Conservation (phyloP, 2,329 filamentous ascomycete genomes). For the Exserohilum turcica region DNA sequence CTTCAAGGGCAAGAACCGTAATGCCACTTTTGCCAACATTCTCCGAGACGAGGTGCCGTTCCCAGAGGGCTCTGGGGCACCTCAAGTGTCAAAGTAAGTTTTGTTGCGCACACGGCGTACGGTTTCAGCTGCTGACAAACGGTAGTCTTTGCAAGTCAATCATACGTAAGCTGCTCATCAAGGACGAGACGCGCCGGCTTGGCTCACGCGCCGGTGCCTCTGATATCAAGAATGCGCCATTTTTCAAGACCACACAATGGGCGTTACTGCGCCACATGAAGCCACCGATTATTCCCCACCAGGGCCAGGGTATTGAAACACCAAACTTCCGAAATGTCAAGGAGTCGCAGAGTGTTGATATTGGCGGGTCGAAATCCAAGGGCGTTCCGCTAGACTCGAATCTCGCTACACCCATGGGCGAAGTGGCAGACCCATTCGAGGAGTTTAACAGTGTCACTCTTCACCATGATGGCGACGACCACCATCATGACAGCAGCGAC, state of each 20-base stretch:
- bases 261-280: slow-evolving; percentile 97
- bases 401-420: slow-evolving; percentile 80
- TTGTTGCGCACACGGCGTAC: neutral
- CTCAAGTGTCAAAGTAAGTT: slow-evolving; percentile 89
- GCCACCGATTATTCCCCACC: slow-evolving; percentile 92
- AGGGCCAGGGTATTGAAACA: slow-evolving; percentile 88
- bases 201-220: slow-evolving; percentile 94
- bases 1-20: slow-evolving; percentile 99
- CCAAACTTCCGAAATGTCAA: slow-evolving; percentile 98
- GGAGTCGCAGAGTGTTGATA: slow-evolving; percentile 93
- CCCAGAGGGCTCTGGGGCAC: slow-evolving; percentile 81
- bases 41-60: slow-evolving; percentile 94
- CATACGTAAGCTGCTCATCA: slow-evolving; percentile 95
- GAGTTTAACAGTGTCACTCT: slow-evolving; percentile 98
- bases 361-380: slow-evolving; percentile 63
- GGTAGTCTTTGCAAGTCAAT: slow-evolving; percentile 89
- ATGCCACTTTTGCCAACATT: slow-evolving; percentile 97
- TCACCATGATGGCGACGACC: slow-evolving; percentile 90
- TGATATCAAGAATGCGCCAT: slow-evolving; percentile 93
- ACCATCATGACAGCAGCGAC: slow-evolving; percentile 45
- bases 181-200: slow-evolving; percentile 91
- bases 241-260: slow-evolving; percentile 97
- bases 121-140: slow-evolving; percentile 37
- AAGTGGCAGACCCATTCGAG: slow-evolving; percentile 88
- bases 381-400: slow-evolving; percentile 87